A percentile compares a stretch with the other conserved stretches of the same genome.
phyloP scores from a whole-genome alignment of 1,284 basidiomycete species.

The Ceratobasidium papillatum region DNA sequence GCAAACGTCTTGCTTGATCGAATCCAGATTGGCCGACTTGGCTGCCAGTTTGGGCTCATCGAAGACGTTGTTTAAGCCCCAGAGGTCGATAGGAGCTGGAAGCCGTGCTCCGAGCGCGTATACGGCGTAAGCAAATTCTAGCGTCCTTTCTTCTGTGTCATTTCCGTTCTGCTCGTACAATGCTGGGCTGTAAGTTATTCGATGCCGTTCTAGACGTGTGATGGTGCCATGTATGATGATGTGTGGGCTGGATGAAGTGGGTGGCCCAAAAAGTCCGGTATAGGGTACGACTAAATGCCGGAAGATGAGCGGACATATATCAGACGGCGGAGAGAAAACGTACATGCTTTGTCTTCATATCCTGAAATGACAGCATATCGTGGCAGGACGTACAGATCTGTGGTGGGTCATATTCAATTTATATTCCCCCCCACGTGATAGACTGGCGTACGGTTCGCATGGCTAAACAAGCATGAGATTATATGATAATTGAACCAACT shows the following conservation, averaged over 20 bases:
- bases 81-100: constrained; percentile 53
- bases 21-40: not conserved
- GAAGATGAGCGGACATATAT: constrained; percentile 50
- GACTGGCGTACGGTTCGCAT: constrained; percentile 6
- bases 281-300: constrained; percentile 17
- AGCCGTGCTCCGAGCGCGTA: constrained; percentile 54
- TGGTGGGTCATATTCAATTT: not conserved
- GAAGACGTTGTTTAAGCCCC: constrained; percentile 45
- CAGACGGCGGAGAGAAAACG: constrained; percentile 68
- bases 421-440: not conserved
- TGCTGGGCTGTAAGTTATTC: constrained; percentile 1
- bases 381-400: constrained; percentile 56
- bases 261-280: constrained; percentile 50
- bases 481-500: not conserved
- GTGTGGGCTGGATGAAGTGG: constrained; percentile 56
- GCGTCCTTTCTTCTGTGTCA: not conserved
- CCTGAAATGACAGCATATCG: constrained; percentile 55
- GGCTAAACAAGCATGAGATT: not conserved
- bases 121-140: constrained; percentile 56
- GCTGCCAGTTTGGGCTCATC: not conserved
- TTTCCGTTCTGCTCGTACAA: not conserved
- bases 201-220: constrained; percentile 1
- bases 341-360: constrained; percentile 58
- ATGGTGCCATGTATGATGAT: constrained; percentile 42
- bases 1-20: not conserved